Base-by-base conservation (phyloP, 441 rosid species). In the Populus hybrid region DNA sequence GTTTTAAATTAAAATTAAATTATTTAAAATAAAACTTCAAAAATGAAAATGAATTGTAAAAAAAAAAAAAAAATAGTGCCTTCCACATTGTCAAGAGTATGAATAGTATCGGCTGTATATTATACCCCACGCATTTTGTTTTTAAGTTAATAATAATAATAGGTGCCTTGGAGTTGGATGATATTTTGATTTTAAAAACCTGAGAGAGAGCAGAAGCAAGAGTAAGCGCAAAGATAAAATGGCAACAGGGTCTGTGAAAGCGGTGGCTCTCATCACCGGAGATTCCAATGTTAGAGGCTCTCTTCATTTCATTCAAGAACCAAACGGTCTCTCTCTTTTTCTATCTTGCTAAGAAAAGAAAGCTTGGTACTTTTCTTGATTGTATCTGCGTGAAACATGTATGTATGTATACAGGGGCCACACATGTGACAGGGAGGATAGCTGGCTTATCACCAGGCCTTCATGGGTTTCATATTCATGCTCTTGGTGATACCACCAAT, bases 401-500 rank as follows among this genome's bases (percentile, higher is more conserved):
- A 18, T 67, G 42, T 38, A 28, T 73, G 50, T 32, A 75, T 83
- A 23, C 84, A 96, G 97, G 90, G 24, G 88, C 84, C 26, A 94
- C 99, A 30, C 88, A 89, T 46, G 93, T 96, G 73, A 86, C 82
- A 4, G 98, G 99, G 83, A 90, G 71, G 69, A 36, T 94, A 78
- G 80, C 93, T 71, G 98, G 99, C 30, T 90, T 96, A 69, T 88
- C 85, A 78, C 97, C 97, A 42, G 98, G 98, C 67, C 94, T 79
- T 30, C 98, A 94, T 81, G 98, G 97, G 69, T 96, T 96, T 88
- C 98, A 96, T 88, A 92, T 96, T 80, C 99, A 96, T 82, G 93
- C 98, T 70, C 90, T 91, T 75, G 98, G 99, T 46, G 99, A 95
- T 81, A 93, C 97, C 72, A 92, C 99, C 40, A 95, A 93, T 81